Base-by-base conservation (phyloP, 495 filamentous ascomycete genomes). In the Penicillium waksmanii region DNA sequence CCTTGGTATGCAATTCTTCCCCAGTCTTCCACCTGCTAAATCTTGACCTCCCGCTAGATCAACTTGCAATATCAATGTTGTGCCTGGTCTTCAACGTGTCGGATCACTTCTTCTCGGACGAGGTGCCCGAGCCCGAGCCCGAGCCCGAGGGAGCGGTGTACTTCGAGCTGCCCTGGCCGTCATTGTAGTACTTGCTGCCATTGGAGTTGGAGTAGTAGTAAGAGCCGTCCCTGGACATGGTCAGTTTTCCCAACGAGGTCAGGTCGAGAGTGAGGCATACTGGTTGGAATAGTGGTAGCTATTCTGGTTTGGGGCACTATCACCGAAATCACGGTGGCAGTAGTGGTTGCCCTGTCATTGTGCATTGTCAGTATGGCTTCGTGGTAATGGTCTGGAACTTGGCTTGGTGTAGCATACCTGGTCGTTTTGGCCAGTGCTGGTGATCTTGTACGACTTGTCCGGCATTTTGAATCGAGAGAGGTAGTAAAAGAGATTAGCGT, bases 121-220 rank as follows among this genome's bases (percentile, higher is more conserved):
- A 27, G 27, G 27, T 27, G n/a, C 15, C 13, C n/a, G 42, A 46
- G 18, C 44, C 44, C 10, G 44, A 48, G n/a, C 15, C 13, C n/a
- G 42, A 46, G 18, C 44, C 44, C 10, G 44, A 48, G 18, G 44
- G 44, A 48, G 44, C 4, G 13, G 44, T 48, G 13, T 48, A 48
- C 8, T 18, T 48, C 21, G 44, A 27, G 19, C 44, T 13, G 3
- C 53, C 56, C 25, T 23, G 54, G 21, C 60, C 59, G 55, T 23
- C 66, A 61, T 82, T 82, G 70, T 82, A 74, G 67, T 82, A 83
- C 35, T 75, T 78, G 38, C 79, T 82, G 21, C 78, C 80, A 57
- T 80, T 75, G 23, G 79, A 49, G 58, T 83, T 82, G 62, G 73
- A 78, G 66, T 83, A 82, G 63, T 82, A 82, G 65, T 83, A 83